Evolutionary conservation across 768 basidiomycete genomes (phyloP), one percentile per base, ranked within the genome.

Genomic region (Pleurotus citrinopileatus): DNA sequence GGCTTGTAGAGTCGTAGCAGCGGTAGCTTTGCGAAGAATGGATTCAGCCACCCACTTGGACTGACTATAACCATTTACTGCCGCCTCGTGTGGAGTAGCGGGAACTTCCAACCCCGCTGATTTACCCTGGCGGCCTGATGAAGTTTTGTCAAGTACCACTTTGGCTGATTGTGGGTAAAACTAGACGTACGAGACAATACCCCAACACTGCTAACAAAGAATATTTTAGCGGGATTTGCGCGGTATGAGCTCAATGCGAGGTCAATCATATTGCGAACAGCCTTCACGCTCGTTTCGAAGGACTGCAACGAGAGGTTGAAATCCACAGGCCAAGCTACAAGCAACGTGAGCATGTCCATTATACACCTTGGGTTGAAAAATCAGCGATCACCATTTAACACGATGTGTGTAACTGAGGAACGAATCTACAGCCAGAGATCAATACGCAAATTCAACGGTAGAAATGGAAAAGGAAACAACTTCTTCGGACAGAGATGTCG

Each of bases 311-410:
- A 65, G 0, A 77, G 64, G 34, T 74, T 74, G 61, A 81, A 78
- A 62, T 81, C 76, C 40, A 80, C 70, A 0, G 69, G 69, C 79
- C 79, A 79, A 15, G 76, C 75, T 63, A n/a, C 12, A 17, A 34
- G 32, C 3, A 7, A 15, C 32, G 32, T 34, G 32, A 34, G n/a
- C n/a, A n/a, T 10, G 3, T 34, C 9, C 1, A 10, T 3, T 2
- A 34, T 1, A 3, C 32, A 2, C 32, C 2, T 3, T 9, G 10
- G n/a, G 32, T 9, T 34, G 1, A 9, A n/a, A n/a, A 10, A 3
- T 3, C 2, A 52, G 32, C 55, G 28, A n/a, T n/a, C 48, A 71
- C 71, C 71, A 48, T 66, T 67, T 26, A 69, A 69, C 12, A 73
- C 57, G 32, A 71, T 65, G 15, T 51, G 48, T 0, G 65, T 68